These are phyloP conservation scores for Vitis amurensis DNA, from an alignment of 164 flowering plant species.

Conservation along the genomic window DNA sequence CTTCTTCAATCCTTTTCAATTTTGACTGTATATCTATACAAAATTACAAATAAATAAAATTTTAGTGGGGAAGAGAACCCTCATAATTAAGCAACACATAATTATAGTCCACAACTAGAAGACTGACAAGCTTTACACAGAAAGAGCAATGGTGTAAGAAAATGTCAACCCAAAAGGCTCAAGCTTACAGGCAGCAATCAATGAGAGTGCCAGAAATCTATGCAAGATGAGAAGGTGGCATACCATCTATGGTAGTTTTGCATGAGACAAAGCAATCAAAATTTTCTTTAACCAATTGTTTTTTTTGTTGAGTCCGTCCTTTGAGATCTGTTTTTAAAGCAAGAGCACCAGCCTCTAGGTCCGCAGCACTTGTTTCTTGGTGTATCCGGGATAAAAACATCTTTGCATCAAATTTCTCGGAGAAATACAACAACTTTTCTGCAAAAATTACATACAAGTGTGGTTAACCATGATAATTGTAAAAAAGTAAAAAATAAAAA, in stretches of 20 bases:
- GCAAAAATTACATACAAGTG: constrained; percentile 28
- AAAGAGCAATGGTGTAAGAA: background rate
- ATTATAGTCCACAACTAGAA: background rate
- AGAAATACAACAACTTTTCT: constrained; percentile 86
- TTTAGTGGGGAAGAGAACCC: too few species aligned
- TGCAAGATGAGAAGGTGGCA: constrained; percentile 7
- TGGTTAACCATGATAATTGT: constrained; percentile 1
- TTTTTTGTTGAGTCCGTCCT: constrained; percentile 91
- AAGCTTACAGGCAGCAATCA: too few species aligned
- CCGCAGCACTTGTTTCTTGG: constrained; percentile 81
- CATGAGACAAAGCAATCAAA: constrained; percentile 99
- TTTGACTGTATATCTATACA: constrained; percentile 89
- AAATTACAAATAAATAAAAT: constrained; percentile 2
- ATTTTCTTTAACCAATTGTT: constrained; percentile 94
- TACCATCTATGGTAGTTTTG: constrained; percentile 99
- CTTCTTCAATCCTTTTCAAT: constrained; percentile 92
- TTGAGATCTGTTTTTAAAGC: constrained; percentile 84
- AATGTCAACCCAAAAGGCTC: too few species aligned
- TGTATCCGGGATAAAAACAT: constrained; percentile 89
- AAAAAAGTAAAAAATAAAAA: background rate
- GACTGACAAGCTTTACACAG: background rate
- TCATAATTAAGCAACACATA: background rate
- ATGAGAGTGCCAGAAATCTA: background rate
- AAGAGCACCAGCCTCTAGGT: constrained; percentile 89
- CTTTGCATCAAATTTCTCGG: constrained; percentile 92